Evolutionary conservation across 805 yeast species (phyloP).

Genomic region (Pichia cephalocereana): DNA sequence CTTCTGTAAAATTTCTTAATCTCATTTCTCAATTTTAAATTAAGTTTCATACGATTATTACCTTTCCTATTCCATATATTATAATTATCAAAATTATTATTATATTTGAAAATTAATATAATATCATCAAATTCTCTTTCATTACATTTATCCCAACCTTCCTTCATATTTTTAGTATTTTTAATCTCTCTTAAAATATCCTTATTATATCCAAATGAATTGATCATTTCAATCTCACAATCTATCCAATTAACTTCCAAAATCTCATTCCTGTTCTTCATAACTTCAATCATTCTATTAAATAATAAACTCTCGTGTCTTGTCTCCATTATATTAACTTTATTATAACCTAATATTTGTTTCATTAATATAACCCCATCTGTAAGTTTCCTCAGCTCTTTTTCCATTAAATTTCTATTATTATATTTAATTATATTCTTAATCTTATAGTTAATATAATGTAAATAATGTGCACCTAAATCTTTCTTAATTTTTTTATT

Average conservation of each 20-base stretch:
- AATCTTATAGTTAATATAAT: conserved; percentile 2
- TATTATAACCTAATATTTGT: background rate
- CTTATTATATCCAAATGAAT: background rate
- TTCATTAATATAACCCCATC: background rate
- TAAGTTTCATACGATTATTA: background rate
- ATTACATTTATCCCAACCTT: too few species aligned
- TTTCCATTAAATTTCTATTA: conserved; percentile 3
- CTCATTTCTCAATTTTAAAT: background rate
- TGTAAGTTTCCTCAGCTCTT: background rate
- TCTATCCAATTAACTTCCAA: background rate
- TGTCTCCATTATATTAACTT: background rate
- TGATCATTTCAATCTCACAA: conserved; percentile 1
- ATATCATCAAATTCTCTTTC: background rate
- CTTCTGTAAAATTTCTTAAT: background rate
- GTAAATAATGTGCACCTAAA: background rate
- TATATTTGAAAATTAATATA: background rate
- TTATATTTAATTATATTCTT: conserved; percentile 1
- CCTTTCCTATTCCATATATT: background rate
- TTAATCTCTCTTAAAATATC: background rate
- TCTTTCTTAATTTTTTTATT: background rate
- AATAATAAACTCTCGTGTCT: background rate
- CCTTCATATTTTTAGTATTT: background rate
- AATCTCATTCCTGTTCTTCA: background rate
- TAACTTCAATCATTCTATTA: background rate
- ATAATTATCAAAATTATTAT: background rate